phyloP scores from a whole-genome alignment of 768 basidiomycete genomes.

The Infundibulicybe gibba region DNA sequence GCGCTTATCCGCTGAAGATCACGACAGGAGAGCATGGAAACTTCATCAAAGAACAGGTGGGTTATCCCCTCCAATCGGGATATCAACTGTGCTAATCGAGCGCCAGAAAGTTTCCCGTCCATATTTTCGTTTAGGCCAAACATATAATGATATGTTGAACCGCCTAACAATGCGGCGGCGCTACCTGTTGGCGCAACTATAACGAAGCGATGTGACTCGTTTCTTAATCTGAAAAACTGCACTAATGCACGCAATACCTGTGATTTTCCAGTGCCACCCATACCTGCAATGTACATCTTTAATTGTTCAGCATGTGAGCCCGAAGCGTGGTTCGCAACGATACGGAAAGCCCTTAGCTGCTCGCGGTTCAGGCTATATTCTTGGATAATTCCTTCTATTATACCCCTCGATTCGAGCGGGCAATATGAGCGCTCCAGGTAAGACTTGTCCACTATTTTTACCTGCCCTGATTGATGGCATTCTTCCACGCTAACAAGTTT shows the following conservation, averaged over 20 bases:
- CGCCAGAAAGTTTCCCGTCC: neutral
- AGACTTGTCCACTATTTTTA: constrained; percentile 1
- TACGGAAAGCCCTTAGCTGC: constrained; percentile 25
- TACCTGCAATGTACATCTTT: constrained; percentile 25
- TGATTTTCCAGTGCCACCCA: constrained; percentile 25
- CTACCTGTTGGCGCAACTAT: constrained; percentile 20
- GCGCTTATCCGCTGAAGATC: constrained; percentile 24
- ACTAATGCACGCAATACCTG: constrained; percentile 19
- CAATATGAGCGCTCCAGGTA: constrained; percentile 4
- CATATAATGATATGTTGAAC: constrained; percentile 30
- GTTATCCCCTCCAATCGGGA: constrained; percentile 22
- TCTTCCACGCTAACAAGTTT: too few relatives aligned
- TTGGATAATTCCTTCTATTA: constrained; percentile 1
- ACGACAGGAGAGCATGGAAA: constrained; percentile 32
- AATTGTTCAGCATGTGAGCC: constrained; percentile 6
- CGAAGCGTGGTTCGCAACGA: constrained; percentile 18
- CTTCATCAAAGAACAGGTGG: constrained; percentile 38
- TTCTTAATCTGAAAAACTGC: constrained; percentile 11
- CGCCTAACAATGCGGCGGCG: constrained; percentile 23
- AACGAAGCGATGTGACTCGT: constrained; percentile 16
- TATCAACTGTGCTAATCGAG: constrained; percentile 4
- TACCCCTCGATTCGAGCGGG: neutral
- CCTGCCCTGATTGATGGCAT: too few relatives aligned
- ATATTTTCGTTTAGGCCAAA: constrained; percentile 18
- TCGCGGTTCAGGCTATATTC: constrained; percentile 21